phyloP scores from a whole-genome alignment of 257 asterid genomes.

The Galeopsis tetrahit region DNA sequence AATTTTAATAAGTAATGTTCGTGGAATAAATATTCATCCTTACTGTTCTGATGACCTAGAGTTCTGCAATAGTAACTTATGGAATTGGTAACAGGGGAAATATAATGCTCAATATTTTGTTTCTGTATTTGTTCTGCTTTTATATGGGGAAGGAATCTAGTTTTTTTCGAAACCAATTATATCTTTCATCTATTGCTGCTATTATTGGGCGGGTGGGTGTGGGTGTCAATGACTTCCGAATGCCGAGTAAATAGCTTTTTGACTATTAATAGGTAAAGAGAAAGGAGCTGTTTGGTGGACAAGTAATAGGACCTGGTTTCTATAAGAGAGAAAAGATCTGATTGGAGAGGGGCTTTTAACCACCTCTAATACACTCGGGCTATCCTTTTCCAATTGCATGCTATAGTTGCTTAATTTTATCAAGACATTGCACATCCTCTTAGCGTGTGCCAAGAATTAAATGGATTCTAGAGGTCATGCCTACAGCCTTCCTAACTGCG shows the following conservation, averaged over 20 bases:
- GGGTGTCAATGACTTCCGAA: slow-evolving; percentile 17
- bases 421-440: slow-evolving; percentile 3
- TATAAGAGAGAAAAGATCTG: not conserved
- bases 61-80: not conserved
- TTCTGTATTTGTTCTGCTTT: slow-evolving; percentile 9
- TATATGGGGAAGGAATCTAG: slow-evolving; percentile 21
- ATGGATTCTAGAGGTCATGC: slow-evolving; percentile 22
- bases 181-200: not conserved
- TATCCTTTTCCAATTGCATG: slow-evolving; percentile 3
- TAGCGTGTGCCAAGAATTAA: slow-evolving; percentile 15
- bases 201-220: not conserved
- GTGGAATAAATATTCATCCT: not conserved
- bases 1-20: slow-evolving; percentile 22
- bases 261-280: slow-evolving; percentile 24
- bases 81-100: slow-evolving; percentile 24
- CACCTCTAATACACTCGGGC: not conserved
- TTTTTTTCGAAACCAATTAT: slow-evolving; percentile 7
- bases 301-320: slow-evolving; percentile 29
- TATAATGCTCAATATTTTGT: slow-evolving; percentile 15
- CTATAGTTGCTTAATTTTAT: not conserved
- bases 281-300: slow-evolving; percentile 17
- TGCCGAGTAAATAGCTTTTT: slow-evolving; percentile 18
- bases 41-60: not conserved
- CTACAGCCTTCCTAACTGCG: slow-evolving; percentile 25
- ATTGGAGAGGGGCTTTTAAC: slow-evolving; percentile 8